phyloP scores from a whole-genome alignment of 225 moss, liverwort and hornwort genomes.

The Pleurozium schreberi region DNA sequence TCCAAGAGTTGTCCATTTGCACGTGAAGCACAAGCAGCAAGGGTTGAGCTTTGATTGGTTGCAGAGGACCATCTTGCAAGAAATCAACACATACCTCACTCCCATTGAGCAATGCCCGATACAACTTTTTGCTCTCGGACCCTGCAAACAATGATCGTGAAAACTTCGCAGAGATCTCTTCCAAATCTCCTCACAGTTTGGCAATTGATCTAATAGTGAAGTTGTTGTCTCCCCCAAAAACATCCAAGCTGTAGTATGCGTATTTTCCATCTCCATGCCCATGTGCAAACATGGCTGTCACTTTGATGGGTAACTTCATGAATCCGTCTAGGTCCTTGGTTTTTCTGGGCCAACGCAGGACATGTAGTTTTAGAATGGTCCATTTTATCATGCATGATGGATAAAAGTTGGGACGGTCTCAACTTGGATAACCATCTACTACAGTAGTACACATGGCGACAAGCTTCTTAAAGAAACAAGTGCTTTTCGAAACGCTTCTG shows the following conservation, averaged over 20 bases:
- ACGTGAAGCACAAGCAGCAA: not conserved
- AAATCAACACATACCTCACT: not conserved
- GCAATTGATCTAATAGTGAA: not conserved
- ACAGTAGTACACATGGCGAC: not conserved
- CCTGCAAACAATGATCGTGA: rapidly evolving
- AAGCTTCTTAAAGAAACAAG: not conserved
- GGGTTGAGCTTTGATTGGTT: not conserved
- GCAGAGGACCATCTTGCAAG: rapidly evolving
- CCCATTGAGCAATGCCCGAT: too few relatives aligned
- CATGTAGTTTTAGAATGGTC: not conserved
- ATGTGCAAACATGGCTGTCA: not conserved
- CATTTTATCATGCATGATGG: not conserved
- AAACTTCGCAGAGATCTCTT: rapidly evolving
- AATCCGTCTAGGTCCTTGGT: not conserved
- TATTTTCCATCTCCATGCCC: not conserved
- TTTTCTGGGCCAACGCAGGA: too few relatives aligned
- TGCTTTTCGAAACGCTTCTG: not conserved
- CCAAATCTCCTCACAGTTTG: not conserved
- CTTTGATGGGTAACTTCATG: not conserved
- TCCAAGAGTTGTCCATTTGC: not conserved
- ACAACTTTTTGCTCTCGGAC: too few relatives aligned
- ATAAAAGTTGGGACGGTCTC: too few relatives aligned
- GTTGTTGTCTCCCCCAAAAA: not conserved
- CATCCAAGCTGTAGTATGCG: not conserved
- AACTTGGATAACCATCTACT: too few relatives aligned